phyloP scores from a whole-genome alignment of 441 rosid species.

The Jatropha podagrica region DNA sequence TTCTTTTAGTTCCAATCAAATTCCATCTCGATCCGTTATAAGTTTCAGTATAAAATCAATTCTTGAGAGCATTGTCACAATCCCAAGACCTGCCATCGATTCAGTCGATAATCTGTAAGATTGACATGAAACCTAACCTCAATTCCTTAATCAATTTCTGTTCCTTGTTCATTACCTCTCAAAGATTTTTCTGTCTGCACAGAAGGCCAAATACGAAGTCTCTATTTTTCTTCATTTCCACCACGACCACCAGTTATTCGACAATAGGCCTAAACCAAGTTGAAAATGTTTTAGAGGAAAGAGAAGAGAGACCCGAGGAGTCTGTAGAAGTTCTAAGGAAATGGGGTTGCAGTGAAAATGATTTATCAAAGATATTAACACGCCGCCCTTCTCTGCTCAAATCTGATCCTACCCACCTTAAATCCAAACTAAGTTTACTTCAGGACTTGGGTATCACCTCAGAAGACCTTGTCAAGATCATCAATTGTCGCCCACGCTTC shows the following conservation, averaged over 20 bases:
- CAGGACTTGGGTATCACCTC: slow-evolving; percentile 55
- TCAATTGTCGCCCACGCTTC: slow-evolving; percentile 74
- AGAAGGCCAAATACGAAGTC: not conserved
- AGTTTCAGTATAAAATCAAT: no score
- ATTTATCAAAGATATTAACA: slow-evolving; percentile 44
- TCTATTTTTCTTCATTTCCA: not conserved
- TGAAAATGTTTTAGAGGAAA: slow-evolving; percentile 12
- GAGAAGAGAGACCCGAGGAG: slow-evolving; percentile 27
- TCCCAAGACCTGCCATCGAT: no score
- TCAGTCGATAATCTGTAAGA: not conserved
- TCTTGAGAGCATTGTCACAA: no score
- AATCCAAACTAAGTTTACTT: slow-evolving; percentile 55
- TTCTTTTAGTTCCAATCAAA: no score
- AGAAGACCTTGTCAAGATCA: slow-evolving; percentile 73
- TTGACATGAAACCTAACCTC: slow-evolving; percentile 27
- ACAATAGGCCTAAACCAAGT: slow-evolving; percentile 46
- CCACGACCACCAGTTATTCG: slow-evolving; percentile 46
- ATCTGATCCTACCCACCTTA: slow-evolving; percentile 45
- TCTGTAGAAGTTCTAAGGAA: slow-evolving; percentile 41
- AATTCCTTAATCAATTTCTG: slow-evolving; percentile 24
- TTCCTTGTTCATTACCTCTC: slow-evolving; percentile 18
- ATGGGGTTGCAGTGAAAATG: slow-evolving; percentile 75
- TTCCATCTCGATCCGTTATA: no score
- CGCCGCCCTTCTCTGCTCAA: slow-evolving; percentile 57
- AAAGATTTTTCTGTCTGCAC: not conserved